Conservation (phyloP, 2,329 filamentous ascomycete genomes). For the Cytospora mali region DNA sequence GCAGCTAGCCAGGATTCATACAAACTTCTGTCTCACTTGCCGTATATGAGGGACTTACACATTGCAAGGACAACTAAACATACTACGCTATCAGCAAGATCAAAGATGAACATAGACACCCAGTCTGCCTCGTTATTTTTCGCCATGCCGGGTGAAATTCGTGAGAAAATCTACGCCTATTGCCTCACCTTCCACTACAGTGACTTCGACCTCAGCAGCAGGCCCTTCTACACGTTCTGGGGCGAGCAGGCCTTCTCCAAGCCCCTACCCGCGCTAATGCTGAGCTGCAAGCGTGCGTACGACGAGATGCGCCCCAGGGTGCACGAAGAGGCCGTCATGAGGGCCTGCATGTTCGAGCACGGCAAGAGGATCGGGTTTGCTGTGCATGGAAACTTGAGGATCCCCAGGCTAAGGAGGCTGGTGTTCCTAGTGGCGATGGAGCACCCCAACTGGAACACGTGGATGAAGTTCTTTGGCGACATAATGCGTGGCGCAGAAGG, state of each 20-base stretch:
- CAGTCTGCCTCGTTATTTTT: constrained; percentile 13
- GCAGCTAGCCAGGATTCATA: not conserved
- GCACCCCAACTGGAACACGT: constrained; percentile 38
- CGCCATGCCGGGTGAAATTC: constrained; percentile 17
- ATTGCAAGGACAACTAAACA: not conserved
- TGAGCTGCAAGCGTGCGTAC: constrained; percentile 22
- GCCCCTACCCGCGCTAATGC: constrained; percentile 22
- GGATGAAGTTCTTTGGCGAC: constrained; percentile 35
- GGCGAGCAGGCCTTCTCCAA: constrained; percentile 5
- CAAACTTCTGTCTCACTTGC: not conserved
- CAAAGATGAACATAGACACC: not conserved
- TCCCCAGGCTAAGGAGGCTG: constrained; percentile 34
- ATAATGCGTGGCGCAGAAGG: constrained; percentile 28
- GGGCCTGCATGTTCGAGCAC: constrained; percentile 33
- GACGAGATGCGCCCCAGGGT: constrained; percentile 29
- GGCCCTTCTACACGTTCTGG: constrained; percentile 11
- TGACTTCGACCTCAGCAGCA: constrained; percentile 24
- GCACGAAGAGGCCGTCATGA: constrained; percentile 33
- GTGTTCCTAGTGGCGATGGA: constrained; percentile 35
- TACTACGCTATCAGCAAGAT: not conserved
- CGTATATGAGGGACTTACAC: not conserved
- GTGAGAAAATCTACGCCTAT: constrained; percentile 15
- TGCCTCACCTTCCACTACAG: constrained; percentile 14
- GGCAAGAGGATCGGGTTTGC: constrained; percentile 37
- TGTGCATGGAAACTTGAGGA: constrained; percentile 35